Conservation (phyloP, 1,284 basidiomycete genomes). For the Irpex sp. region DNA sequence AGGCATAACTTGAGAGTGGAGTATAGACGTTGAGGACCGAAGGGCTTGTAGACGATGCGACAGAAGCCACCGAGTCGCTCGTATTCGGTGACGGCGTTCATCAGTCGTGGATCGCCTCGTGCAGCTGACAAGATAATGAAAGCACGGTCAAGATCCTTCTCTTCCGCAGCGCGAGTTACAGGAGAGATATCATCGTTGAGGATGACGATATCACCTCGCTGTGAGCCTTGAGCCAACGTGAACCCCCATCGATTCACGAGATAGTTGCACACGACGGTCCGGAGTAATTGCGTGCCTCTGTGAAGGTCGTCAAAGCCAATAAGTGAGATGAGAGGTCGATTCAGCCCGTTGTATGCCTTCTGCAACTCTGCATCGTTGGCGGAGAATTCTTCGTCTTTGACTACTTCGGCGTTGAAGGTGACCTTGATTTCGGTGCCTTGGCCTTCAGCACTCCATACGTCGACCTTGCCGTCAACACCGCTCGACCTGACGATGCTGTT, state of each 20-base stretch:
- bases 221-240: conserved; percentile 38
- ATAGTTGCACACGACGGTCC: conserved; percentile 60
- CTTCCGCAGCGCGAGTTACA: conserved; percentile 52
- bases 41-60: conserved; percentile 84
- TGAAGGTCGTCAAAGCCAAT: conserved; percentile 68
- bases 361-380: conserved; percentile 38
- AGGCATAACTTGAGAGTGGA: conserved; percentile 67
- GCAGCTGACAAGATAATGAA: conserved; percentile 72
- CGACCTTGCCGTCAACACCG: conserved; percentile 82
- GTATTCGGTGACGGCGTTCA: conserved; percentile 62
- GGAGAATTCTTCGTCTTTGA: conserved; percentile 38
- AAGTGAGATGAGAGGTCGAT: conserved; percentile 58
- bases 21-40: conserved; percentile 75
- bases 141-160: conserved; percentile 53
- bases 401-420: conserved; percentile 72
- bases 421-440: conserved; percentile 93
- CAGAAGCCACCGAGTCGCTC: conserved; percentile 84
- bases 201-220: conserved; percentile 72
- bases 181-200: conserved; percentile 75
- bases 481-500: conserved; percentile 88
- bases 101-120: conserved; percentile 59
- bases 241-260: conserved; percentile 79
- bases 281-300: conserved; percentile 66
- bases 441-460: conserved; percentile 84
- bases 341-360: conserved; percentile 38